These are phyloP conservation scores for Ceratocystis colombiana DNA, from an alignment of 2,329 filamentous ascomycete species.

Conservation along the genomic window DNA sequence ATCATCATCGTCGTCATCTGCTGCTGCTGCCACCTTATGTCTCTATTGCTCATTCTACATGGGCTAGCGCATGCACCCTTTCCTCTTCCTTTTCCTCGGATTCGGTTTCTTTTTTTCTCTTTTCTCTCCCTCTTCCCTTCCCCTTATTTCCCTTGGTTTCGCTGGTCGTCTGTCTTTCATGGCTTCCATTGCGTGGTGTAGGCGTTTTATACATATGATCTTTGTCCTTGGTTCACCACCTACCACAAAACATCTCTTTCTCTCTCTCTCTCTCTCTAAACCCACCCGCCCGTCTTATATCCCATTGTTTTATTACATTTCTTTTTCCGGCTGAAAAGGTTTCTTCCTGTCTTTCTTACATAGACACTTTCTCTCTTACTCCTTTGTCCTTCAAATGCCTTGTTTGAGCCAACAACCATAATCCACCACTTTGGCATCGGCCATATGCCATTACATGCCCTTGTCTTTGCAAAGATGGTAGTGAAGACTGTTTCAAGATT, in stretches of 20 bases:
- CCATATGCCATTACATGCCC: neutral
- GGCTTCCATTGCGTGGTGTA: slow-evolving; percentile 16
- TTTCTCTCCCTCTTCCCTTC: slow-evolving; percentile 13
- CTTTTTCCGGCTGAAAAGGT: slow-evolving; percentile 17
- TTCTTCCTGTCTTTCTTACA: slow-evolving; percentile 3
- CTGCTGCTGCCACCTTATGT: slow-evolving; percentile 22
- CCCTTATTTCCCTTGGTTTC: slow-evolving; percentile 23
- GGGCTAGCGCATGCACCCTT: slow-evolving; percentile 6
- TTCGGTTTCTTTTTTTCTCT: neutral
- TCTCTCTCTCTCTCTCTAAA: slow-evolving; percentile 12
- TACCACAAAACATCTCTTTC: neutral
- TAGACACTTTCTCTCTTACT: slow-evolving; percentile 1
- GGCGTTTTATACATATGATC: slow-evolving; percentile 22
- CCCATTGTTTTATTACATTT: slow-evolving; percentile 24
- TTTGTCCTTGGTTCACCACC: slow-evolving; percentile 21
- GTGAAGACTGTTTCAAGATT: neutral
- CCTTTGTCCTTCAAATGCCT: slow-evolving; percentile 6
- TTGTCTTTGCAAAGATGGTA: slow-evolving; percentile 7
- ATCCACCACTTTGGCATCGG: neutral
- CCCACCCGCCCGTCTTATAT: slow-evolving; percentile 19
- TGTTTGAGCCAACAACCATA: slow-evolving; percentile 16
- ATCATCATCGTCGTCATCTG: slow-evolving; percentile 12
- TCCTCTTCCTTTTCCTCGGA: neutral
- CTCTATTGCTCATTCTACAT: slow-evolving; percentile 3
- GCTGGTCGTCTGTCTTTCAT: slow-evolving; percentile 17